These are phyloP conservation scores for Colletotrichum sp. DNA, from an alignment of 2,329 filamentous ascomycete species.

Conservation along the genomic window DNA sequence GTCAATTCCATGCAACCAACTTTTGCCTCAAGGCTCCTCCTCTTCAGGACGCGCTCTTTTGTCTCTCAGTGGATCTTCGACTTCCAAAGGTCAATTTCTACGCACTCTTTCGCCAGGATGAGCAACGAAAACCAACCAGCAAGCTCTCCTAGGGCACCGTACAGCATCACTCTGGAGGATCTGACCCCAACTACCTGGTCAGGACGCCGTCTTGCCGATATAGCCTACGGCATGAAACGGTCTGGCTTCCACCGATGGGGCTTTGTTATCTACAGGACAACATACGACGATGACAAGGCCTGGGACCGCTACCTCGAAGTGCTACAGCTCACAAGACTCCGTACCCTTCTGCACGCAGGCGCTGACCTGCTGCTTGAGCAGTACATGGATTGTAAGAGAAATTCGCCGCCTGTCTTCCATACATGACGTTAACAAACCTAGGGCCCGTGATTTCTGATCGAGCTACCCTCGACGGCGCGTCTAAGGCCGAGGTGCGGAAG, in stretches of 20 bases:
- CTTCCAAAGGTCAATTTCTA: no score
- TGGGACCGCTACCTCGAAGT: slow-evolving; percentile 1
- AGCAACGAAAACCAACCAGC: no score
- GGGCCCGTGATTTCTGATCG: background rate
- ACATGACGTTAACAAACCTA: no score
- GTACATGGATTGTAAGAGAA: background rate
- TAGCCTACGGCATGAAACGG: background rate
- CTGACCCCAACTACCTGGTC: background rate
- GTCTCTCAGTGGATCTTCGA: background rate
- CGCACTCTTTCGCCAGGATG: no score
- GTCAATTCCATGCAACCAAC: background rate
- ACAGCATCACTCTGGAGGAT: background rate
- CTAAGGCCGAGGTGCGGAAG: background rate
- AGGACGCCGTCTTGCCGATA: background rate
- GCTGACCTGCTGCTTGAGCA: background rate
- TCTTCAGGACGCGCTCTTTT: background rate
- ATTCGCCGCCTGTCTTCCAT: no score
- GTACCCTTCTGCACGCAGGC: no score
- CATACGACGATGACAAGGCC: slow-evolving; percentile 13
- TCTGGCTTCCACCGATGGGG: slow-evolving; percentile 16
- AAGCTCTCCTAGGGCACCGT: background rate
- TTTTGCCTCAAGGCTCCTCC: background rate
- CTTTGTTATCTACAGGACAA: slow-evolving; percentile 21
- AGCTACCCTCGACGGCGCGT: slow-evolving; percentile 1
- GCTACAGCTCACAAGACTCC: background rate